A percentile compares a stretch with the other conserved stretches of the same genome.
Evolutionary conservation across 129 eudicot genomes (phyloP).

Genomic region (Flaveria ramosissima): DNA sequence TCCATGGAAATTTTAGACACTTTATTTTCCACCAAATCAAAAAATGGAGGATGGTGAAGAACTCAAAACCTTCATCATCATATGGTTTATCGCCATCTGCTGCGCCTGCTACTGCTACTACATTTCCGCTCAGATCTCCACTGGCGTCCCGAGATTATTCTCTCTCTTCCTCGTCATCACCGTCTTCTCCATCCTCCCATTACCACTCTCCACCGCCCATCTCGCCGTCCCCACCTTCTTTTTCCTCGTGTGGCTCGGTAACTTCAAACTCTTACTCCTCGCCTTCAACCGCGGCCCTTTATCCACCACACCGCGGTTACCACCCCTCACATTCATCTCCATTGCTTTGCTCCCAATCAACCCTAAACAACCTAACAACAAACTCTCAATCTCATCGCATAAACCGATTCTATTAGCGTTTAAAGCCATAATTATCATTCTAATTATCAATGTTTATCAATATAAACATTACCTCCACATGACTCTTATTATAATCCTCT

Average conservation of each 20-base stretch:
- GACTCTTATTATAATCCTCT: slow-evolving; percentile 20
- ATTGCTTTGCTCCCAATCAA: slow-evolving; percentile 37
- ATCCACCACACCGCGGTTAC: slow-evolving; percentile 23
- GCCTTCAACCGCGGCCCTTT: slow-evolving; percentile 49
- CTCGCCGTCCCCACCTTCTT: slow-evolving; percentile 37
- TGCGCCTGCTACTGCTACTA: slow-evolving; percentile 38
- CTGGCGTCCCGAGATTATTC: neutral
- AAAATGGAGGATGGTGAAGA: slow-evolving; percentile 34
- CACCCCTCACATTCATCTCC: slow-evolving; percentile 40
- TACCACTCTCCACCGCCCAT: slow-evolving; percentile 26
- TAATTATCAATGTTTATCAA: slow-evolving; percentile 28
- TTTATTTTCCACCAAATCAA: neutral
- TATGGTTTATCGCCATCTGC: slow-evolving; percentile 38
- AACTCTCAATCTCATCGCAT: neutral
- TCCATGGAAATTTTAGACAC: no score
- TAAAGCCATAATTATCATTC: slow-evolving; percentile 34
- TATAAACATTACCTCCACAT: slow-evolving; percentile 40
- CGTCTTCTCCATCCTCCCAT: slow-evolving; percentile 35
- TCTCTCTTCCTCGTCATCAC: slow-evolving; percentile 31
- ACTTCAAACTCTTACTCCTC: slow-evolving; percentile 53
- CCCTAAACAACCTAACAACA: neutral
- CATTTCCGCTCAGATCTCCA: neutral
- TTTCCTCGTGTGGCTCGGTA: slow-evolving; percentile 52
- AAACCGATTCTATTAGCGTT: slow-evolving; percentile 10
- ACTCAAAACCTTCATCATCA: slow-evolving; percentile 44